Base-by-base conservation (phyloP, 768 basidiomycete species). In the Phaffia tasmanica region DNA sequence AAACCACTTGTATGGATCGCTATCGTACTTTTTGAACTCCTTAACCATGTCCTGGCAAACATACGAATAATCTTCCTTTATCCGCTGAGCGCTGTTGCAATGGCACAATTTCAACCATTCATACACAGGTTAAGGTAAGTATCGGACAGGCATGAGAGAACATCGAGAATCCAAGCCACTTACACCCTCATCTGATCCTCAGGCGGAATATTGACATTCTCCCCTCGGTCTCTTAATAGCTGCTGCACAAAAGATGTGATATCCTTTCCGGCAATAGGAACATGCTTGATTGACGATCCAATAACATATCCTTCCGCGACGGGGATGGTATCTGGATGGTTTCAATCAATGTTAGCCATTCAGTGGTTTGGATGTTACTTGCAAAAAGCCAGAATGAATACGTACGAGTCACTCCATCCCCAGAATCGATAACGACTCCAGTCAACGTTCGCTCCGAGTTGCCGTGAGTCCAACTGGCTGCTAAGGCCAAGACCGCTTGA, bases 21-120 rank as follows among this genome's bases (percentile, higher is more conserved):
- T 83, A 74, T 99, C 95, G 78, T 93, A 98, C 79, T 98, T 99
- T 76, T 89, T 84, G 77, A 98, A 95, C 81, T 99, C 95, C 78
- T 90, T 86, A 72, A 99, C 94, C 71, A 98, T 97, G 75, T 98
- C 95, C 77, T 95, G 92, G 75, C 95, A 99, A 53, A 97, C 91
- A 73, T 99, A 99, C 72, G 88, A 92, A 79, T 92, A 94, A 73
- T 89, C 88, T 80, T 99, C 95, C 79, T 99, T 99, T 72, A 99
- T 88, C 75, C 86, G 92, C 61, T 89, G 82, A 23, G 95, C 93
- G 25, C 76, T 76, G 57, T 21, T 42, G 46, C 30, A 46, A 64
- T 23, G 62, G 30, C 4, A 9, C 32, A 47, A 55, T 4, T 19
- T 51, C 50, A 35, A 46, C 30, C 16, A 32, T 58, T 18, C 14